Percentiles rank a stretch among this genome's conserved stretches.
Evolutionary conservation across 345 rosid genomes (phyloP).

Genomic region (Geranium brycei): DNA sequence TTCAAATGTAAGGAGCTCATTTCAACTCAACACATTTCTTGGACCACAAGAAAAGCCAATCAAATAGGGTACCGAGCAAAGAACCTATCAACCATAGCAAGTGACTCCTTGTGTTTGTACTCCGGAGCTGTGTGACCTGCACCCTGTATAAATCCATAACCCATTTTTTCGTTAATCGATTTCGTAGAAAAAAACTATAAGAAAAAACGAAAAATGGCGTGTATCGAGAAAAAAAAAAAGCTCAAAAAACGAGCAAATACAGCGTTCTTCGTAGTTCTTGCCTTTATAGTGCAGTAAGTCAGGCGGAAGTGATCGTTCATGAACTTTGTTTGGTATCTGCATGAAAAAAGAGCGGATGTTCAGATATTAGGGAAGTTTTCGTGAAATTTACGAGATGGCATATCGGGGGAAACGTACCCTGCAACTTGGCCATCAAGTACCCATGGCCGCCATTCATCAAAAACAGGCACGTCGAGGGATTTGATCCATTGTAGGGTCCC

Average conservation of each 20-base stretch:
- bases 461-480: constrained; percentile 15
- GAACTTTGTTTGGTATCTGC: constrained; percentile 25
- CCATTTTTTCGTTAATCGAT: not conserved
- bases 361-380: not conserved
- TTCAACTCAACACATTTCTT: too few relatives aligned
- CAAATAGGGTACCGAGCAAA: constrained; percentile 13
- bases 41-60: not conserved
- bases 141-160: constrained; percentile 12
- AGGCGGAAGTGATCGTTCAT: constrained; percentile 22
- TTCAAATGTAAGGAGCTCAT: too few relatives aligned
- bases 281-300: constrained; percentile 27
- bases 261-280: not conserved
- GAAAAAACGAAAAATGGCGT: too few relatives aligned
- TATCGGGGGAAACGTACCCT: constrained; percentile 14
- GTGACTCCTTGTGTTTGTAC: constrained; percentile 18
- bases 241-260: not conserved
- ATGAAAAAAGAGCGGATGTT: not conserved
- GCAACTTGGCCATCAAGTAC: constrained; percentile 22
- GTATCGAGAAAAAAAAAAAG: too few relatives aligned
- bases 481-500: constrained; percentile 23
- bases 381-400: too few relatives aligned
- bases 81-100: constrained; percentile 22
- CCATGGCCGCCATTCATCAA: constrained; percentile 27
- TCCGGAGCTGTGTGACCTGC: constrained; percentile 32
- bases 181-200: not conserved